phyloP scores from a whole-genome alignment of 2,329 filamentous ascomycete genomes.

The Hirsutella thompsonii region DNA sequence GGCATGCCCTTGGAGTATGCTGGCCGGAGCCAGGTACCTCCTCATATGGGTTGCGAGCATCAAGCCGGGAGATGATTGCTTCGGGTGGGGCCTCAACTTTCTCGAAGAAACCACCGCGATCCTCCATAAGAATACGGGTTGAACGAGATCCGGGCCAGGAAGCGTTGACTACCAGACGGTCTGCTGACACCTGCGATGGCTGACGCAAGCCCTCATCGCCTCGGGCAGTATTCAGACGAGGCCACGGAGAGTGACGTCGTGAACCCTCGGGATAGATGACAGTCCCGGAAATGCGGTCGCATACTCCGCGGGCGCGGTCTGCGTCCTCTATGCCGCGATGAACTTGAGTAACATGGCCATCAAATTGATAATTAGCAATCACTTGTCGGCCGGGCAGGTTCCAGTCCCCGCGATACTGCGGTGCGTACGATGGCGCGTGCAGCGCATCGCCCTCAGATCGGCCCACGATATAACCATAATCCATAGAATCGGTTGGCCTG shows the following conservation, averaged over 20 bases:
- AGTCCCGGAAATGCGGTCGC: too few species aligned
- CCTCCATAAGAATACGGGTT: constrained; percentile 25
- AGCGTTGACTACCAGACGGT: constrained; percentile 17
- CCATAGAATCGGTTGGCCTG: constrained; percentile 10
- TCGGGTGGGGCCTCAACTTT: constrained; percentile 11
- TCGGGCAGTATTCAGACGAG: neutral
- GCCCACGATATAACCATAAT: neutral
- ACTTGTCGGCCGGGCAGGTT: constrained; percentile 4
- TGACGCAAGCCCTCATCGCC: constrained; percentile 8
- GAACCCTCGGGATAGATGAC: too few species aligned
- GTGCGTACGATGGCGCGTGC: too few species aligned
- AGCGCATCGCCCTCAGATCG: too few species aligned
- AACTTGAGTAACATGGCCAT: neutral
- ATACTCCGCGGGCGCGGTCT: neutral
- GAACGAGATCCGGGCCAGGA: constrained; percentile 16
- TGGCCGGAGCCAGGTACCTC: constrained; percentile 3
- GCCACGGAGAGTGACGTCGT: neutral
- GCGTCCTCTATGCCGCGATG: neutral
- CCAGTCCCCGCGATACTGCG: neutral
- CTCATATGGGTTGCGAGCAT: neutral
- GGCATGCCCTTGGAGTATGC: neutral
- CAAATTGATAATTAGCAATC: constrained; percentile 5
- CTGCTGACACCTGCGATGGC: constrained; percentile 9
- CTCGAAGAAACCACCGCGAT: constrained; percentile 24
- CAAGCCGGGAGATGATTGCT: neutral